Base-by-base conservation (phyloP, 306 rosid genomes). In the Castanea sativa region DNA sequence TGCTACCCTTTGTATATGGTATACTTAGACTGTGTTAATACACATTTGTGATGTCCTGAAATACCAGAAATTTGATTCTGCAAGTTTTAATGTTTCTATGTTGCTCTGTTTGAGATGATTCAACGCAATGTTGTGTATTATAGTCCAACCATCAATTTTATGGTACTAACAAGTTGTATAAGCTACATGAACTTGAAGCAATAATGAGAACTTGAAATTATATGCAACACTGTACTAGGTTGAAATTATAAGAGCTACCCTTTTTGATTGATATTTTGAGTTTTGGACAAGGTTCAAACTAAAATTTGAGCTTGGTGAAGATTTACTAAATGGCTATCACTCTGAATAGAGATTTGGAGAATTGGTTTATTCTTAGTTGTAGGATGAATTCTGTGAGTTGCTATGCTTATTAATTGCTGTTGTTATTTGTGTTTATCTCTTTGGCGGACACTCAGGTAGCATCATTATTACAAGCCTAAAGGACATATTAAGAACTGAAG, bases 401-500 rank as follows among this genome's bases (percentile, higher is more conserved):
- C 72, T 68, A 35, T 19, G 27, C 51, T 68, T 19, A 67, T n/a
- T 33, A 12, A 68, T 16, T 35, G 23, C 52, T 72, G 72, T 43
- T 63, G 65, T 71, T 72, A 77, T 61, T 73, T 19, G 25, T 68
- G 65, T 67, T 83, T 77, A 72, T 74, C 29, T 32, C 21, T 58
- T 53, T 86, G 69, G 49, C 64, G 21, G 77, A 53, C 76, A 79
- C 83, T 79, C 84, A 93, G 97, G 98, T 81, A 93, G 96, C 86
- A 73, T 95, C 65, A 95, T 95, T 76, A 10, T 93, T 80, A 73
- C 89, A 14, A 89, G 98, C 83, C 85, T 95, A 83, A 83, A 83
- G 80, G 76, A 93, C 79, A 91, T 95, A 78, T 69, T 91, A 74
- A 91, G 83, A 85, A 84, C 88, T 4, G 98, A 95, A 82, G 99